A percentile compares a stretch with the other conserved stretches of the same genome.
Evolutionary conservation across 441 rosid genomes (phyloP).

Genomic region (Viola pubescens): DNA sequence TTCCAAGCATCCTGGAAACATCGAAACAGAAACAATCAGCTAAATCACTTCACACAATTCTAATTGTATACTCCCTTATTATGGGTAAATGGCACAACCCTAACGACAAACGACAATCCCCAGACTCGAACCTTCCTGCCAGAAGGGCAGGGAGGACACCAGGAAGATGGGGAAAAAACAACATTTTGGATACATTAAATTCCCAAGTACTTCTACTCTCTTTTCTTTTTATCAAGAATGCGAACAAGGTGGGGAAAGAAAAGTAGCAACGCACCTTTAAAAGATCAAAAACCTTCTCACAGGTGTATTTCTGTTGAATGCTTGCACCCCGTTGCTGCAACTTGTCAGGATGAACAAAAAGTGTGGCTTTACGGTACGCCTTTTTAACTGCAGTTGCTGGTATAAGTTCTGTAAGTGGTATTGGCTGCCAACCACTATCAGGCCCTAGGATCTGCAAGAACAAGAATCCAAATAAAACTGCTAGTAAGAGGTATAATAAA

Average conservation of each 20-base stretch:
- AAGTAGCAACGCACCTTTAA: constrained; percentile 50
- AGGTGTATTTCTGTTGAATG: constrained; percentile 78
- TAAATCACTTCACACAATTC: neutral
- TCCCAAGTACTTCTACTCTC: no score
- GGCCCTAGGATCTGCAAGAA: constrained; percentile 75
- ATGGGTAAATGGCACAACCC: no score
- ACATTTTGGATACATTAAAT: no score
- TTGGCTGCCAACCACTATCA: constrained; percentile 90
- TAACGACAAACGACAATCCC: no score
- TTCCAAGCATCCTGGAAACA: constrained; percentile 83
- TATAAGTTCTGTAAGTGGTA: constrained; percentile 71
- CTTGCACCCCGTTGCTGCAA: constrained; percentile 96
- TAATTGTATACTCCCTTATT: no score
- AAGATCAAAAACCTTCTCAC: constrained; percentile 96
- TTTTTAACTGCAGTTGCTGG: constrained; percentile 72
- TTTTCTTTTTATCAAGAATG: no score
- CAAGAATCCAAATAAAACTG: neutral
- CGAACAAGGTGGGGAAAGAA: neutral
- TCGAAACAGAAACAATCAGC: neutral
- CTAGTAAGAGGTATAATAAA: no score
- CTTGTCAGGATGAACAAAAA: constrained; percentile 91
- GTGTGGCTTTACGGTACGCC: constrained; percentile 90
- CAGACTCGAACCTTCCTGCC: no score
- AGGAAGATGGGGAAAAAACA: no score
- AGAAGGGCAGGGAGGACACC: no score